Percentiles rank a stretch among this genome's conserved stretches.
phyloP scores from a whole-genome alignment of 2,329 filamentous ascomycete genomes.

The Aspergillus niger region DNA sequence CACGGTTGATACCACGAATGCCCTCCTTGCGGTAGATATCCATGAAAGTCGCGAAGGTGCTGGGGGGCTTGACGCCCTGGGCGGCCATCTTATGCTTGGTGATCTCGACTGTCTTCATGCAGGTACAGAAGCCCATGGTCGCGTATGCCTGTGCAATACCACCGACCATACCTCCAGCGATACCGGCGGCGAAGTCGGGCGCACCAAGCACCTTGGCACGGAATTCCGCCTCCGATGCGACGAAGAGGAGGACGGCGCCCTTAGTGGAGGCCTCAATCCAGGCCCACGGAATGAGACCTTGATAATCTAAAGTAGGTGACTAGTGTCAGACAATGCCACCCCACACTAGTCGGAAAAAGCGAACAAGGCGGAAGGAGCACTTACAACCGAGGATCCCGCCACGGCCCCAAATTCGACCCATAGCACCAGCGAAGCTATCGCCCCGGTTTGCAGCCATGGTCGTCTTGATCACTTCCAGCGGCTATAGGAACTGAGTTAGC shows the following conservation, averaged over 20 bases:
- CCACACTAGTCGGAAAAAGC: slow-evolving; percentile 16
- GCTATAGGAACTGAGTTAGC: slow-evolving; percentile 66
- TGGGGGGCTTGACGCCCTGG: slow-evolving; percentile 77
- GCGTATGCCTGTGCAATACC: slow-evolving; percentile 98
- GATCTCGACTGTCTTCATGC: slow-evolving; percentile 99
- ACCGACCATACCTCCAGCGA: slow-evolving; percentile 86
- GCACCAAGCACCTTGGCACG: slow-evolving; percentile 83
- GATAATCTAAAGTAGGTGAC: slow-evolving; percentile 70
- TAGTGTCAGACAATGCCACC: slow-evolving; percentile 19
- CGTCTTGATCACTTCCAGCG: slow-evolving; percentile 98
- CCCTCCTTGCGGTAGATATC: slow-evolving; percentile 94
- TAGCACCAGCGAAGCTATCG: slow-evolving; percentile 80
- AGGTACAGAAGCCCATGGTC: slow-evolving; percentile 99
- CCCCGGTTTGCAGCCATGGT: slow-evolving; percentile 97
- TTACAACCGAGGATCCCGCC: slow-evolving; percentile 92
- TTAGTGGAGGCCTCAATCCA: slow-evolving; percentile 99
- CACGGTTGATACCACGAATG: slow-evolving; percentile 94
- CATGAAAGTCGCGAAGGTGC: slow-evolving; percentile 94
- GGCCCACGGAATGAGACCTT: slow-evolving; percentile 98
- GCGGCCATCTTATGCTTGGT: slow-evolving; percentile 95
- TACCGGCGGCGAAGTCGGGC: slow-evolving; percentile 83
- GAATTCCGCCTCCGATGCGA: slow-evolving; percentile 97
- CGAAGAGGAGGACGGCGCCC: slow-evolving; percentile 97
- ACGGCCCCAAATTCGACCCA: slow-evolving; percentile 87
- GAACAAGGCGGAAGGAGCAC: slow-evolving; percentile 38